These are phyloP conservation scores for Gnomoniopsis sp. DNA, from an alignment of 2,329 filamentous ascomycete species.

Conservation along the genomic window DNA sequence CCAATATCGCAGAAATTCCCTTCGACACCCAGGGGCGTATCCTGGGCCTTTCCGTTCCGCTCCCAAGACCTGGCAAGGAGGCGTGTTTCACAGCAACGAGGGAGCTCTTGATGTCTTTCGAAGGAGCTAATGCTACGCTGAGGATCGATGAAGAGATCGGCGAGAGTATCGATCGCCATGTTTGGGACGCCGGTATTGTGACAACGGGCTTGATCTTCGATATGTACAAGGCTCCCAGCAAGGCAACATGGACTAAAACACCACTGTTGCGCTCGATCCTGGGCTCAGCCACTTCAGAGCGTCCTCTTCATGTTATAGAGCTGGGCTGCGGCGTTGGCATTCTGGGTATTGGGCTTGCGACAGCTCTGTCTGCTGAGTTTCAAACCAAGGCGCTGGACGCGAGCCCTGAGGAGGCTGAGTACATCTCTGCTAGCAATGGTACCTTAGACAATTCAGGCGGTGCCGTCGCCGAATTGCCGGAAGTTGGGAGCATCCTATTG, in stretches of 20 bases:
- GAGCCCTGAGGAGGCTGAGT: background rate
- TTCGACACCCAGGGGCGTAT: constrained; percentile 33
- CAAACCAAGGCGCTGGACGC: no score
- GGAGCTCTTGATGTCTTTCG: constrained; percentile 30
- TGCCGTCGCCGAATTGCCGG: background rate
- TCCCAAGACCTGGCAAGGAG: constrained; percentile 19
- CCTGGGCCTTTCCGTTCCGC: constrained; percentile 40
- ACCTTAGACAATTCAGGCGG: background rate
- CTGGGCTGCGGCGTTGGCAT: constrained; percentile 57
- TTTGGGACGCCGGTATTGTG: constrained; percentile 56
- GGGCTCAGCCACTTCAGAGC: constrained; percentile 15
- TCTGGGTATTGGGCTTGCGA: constrained; percentile 47
- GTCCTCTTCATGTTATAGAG: constrained; percentile 44
- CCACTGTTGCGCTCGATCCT: constrained; percentile 30
- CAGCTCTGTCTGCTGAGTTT: constrained; percentile 21
- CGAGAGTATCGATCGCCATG: constrained; percentile 57
- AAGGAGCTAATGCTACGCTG: constrained; percentile 16
- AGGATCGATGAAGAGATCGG: constrained; percentile 53
- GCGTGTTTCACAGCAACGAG: constrained; percentile 27
- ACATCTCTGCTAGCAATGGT: background rate
- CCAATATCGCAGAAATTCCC: constrained; percentile 23
- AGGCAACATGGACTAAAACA: constrained; percentile 1
- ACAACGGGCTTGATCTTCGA: constrained; percentile 32
- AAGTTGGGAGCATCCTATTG: constrained; percentile 37
- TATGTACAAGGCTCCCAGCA: constrained; percentile 1